A percentile compares a stretch with the other conserved stretches of the same genome.
Conservation (phyloP, 2,329 filamentous ascomycete species). For the Penicillium corylophilum region DNA sequence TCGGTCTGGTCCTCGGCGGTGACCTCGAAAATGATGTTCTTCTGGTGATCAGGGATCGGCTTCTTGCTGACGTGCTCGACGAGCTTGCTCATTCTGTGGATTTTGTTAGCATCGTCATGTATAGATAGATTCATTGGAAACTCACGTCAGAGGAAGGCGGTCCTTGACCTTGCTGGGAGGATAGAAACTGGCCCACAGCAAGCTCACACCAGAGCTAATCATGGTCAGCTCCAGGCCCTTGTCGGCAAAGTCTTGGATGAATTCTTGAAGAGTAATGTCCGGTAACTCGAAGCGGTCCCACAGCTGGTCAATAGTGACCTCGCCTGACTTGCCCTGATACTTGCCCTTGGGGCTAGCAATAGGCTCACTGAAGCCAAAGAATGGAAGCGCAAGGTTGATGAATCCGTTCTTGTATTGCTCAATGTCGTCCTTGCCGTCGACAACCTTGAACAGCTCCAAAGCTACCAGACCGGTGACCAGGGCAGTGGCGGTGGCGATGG, state of each 20-base stretch:
- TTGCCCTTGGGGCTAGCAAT: conserved; percentile 90
- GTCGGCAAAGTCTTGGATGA: conserved; percentile 77
- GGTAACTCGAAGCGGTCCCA: conserved; percentile 96
- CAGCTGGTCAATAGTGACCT: conserved; percentile 86
- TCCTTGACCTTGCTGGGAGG: conserved; percentile 80
- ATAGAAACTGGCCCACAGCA: conserved; percentile 94
- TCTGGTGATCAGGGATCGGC: conserved; percentile 84
- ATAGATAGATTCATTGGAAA: conserved; percentile 20
- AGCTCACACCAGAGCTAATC: conserved; percentile 94
- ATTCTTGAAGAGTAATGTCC: conserved; percentile 79
- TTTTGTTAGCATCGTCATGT: conserved; percentile 26
- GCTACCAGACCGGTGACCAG: conserved; percentile 91
- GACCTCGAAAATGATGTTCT: conserved; percentile 94
- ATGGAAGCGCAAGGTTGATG: conserved; percentile 90
- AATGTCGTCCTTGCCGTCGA: conserved; percentile 93
- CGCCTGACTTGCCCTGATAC: conserved; percentile 74
- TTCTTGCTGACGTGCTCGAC: conserved; percentile 91
- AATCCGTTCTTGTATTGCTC: conserved; percentile 99
- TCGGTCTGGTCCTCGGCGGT: conserved; percentile 84
- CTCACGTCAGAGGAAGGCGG: conserved; percentile 68
- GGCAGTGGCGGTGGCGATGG: conserved; percentile 95
- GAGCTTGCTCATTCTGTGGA: conserved; percentile 74
- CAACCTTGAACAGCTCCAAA: conserved; percentile 91
- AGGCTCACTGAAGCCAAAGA: conserved; percentile 98
- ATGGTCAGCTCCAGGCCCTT: conserved; percentile 82